Evolutionary conservation across 2,329 filamentous ascomycete species (phyloP).

Genomic region (Fusarium papillatum): DNA sequence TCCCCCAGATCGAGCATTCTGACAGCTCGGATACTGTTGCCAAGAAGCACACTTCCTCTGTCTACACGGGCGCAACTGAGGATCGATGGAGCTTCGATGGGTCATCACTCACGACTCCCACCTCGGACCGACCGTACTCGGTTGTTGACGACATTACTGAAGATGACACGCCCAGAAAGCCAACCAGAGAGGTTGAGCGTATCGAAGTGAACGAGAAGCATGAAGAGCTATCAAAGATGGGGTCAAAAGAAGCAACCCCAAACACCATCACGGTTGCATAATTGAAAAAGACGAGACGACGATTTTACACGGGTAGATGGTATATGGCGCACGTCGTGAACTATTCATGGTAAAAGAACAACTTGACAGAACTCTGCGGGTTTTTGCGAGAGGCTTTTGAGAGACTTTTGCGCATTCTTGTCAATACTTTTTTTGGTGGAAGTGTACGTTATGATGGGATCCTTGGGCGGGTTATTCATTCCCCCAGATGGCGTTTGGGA

Average conservation of each 20-base stretch:
- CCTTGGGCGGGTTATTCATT: slow-evolving; percentile 26
- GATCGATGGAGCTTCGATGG: slow-evolving; percentile 54
- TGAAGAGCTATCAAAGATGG: slow-evolving; percentile 37
- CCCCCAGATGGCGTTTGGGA: slow-evolving; percentile 39
- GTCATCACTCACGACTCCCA: slow-evolving; percentile 54
- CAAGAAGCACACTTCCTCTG: slow-evolving; percentile 54
- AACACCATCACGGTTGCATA: slow-evolving; percentile 45
- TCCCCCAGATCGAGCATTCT: slow-evolving; percentile 36
- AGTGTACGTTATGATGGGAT: slow-evolving; percentile 42
- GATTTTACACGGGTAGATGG: slow-evolving; percentile 38
- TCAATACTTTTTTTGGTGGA: slow-evolving; percentile 41
- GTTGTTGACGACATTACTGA: slow-evolving; percentile 47
- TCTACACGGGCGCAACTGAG: slow-evolving; percentile 54
- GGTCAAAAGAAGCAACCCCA: slow-evolving; percentile 41
- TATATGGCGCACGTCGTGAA: slow-evolving; percentile 36
- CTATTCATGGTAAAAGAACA: slow-evolving; percentile 36
- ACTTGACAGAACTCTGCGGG: slow-evolving; percentile 21
- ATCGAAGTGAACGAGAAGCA: slow-evolving; percentile 41
- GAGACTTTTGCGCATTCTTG: slow-evolving; percentile 41
- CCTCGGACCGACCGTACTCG: slow-evolving; percentile 52
- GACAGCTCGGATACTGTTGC: slow-evolving; percentile 47
- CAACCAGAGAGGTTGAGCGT: slow-evolving; percentile 38
- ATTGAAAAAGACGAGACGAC: slow-evolving; percentile 36
- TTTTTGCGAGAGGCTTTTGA: slow-evolving; percentile 31
- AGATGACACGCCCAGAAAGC: slow-evolving; percentile 49